Base-by-base conservation (phyloP, 495 filamentous ascomycete species). In the Glutinoglossum americanum region DNA sequence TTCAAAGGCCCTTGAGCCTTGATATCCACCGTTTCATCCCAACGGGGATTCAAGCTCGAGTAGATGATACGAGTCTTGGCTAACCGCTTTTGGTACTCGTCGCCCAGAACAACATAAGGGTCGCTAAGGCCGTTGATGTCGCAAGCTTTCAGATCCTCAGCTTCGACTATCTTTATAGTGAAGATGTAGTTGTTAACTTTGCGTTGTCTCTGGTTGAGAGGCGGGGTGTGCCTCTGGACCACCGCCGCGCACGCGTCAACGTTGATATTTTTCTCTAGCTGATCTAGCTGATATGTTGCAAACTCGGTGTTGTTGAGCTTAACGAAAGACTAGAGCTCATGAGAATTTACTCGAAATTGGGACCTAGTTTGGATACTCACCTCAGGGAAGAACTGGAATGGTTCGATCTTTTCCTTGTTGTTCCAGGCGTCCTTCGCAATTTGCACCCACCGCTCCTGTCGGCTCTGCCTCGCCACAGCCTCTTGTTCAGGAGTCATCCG, bases 291-390 rank as follows among this genome's bases (percentile, higher is more conserved):
- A 23, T 83, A 75, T 64, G 90, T 83, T 26, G 88, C 92, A 71
- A 83, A 95, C 70, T 96, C 90, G 62, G 97, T 78, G 64, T 99
- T 95, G 73, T 99, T 99, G 61, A 99, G 75, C 70, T 99, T 99
- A 51, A 97, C 85, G 62, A 97, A 81, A 33, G 89, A 96, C 89
- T 95, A 62, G 44, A 39, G 21, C 44, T 37, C 51, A 59, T 65
- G 51, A 37, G 9, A 3, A 47, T 10, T 11, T 30, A 1, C 41
- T 35, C 28, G 51, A 17, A 35, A 35, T 23, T 9, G 17, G n/a
- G 6, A 37, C 4, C 25, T 2, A 25, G n/a, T 0, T 7, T 15
- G 26, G 19, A 56, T n/a, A 67, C 73, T 63, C 70, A 93, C 89
- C 83, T 94, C 84, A 2, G 88, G 85, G 60, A 84, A 88, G 73